phyloP scores from a whole-genome alignment of 331 rosid genomes.

The Quercus phellos region DNA sequence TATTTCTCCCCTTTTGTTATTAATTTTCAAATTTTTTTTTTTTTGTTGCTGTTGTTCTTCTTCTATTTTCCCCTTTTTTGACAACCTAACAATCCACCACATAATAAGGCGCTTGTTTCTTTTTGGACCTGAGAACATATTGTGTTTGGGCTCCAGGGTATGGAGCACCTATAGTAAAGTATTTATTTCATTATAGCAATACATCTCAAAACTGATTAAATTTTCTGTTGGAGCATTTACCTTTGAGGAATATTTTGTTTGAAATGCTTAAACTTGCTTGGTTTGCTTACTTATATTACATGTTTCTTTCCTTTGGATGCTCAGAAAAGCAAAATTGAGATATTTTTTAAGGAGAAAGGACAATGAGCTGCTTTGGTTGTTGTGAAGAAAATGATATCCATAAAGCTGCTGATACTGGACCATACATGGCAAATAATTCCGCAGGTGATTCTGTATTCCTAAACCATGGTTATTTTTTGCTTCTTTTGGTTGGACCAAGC shows the following conservation, averaged over 20 bases:
- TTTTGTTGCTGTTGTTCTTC: too few species aligned
- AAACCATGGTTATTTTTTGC: neutral
- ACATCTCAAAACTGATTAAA: neutral
- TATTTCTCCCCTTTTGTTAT: neutral
- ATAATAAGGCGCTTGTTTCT: neutral
- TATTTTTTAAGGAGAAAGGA: constrained; percentile 25
- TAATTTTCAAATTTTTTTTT: too few species aligned
- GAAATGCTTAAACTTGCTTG: neutral
- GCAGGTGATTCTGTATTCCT: constrained; percentile 34
- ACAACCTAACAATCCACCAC: neutral
- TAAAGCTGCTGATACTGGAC: constrained; percentile 37
- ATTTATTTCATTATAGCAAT: neutral
- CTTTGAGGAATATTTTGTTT: neutral
- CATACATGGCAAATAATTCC: constrained; percentile 27
- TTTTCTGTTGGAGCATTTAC: neutral
- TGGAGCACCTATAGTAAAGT: neutral
- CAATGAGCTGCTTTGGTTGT: constrained; percentile 80
- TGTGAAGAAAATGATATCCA: constrained; percentile 48
- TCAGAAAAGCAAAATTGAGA: constrained; percentile 11
- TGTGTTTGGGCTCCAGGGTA: neutral
- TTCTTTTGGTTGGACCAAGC: neutral
- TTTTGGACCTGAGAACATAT: neutral
- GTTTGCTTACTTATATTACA: neutral
- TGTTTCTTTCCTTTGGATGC: neutral
- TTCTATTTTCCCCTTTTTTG: neutral